Evolutionary conservation across 805 yeast species (phyloP).

Genomic region (Cyberlindnera amylophila): DNA sequence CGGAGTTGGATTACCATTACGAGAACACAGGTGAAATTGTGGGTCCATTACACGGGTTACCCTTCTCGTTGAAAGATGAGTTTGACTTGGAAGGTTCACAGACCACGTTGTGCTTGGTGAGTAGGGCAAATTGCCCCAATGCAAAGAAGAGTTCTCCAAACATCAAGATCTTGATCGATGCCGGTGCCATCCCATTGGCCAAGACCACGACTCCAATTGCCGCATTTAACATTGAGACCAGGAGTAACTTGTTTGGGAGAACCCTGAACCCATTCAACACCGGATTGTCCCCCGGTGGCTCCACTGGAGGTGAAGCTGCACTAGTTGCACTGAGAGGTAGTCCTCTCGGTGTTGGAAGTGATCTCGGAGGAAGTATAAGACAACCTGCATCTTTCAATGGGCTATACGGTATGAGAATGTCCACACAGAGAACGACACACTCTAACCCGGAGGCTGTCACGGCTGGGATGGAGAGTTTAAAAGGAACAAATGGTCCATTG

Average conservation of each 20-base stretch:
- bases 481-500: conserved; percentile 47
- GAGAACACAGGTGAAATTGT: conserved; percentile 41
- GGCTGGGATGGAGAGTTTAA: conserved; percentile 29
- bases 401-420: conserved; percentile 40
- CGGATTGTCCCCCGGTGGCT: conserved; percentile 46
- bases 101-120: conserved; percentile 45
- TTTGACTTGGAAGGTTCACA: conserved; percentile 40
- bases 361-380: conserved; percentile 50
- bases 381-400: conserved; percentile 43
- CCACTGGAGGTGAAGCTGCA: conserved; percentile 53
- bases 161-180: conserved; percentile 36
- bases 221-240: conserved; percentile 45
- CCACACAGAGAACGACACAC: conserved; percentile 39
- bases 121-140: conserved; percentile 46
- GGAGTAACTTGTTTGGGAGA: conserved; percentile 40
- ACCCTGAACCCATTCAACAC: conserved; percentile 43
- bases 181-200: conserved; percentile 51
- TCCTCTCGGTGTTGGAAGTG: conserved; percentile 51
- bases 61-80: conserved; percentile 53
- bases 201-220: conserved; percentile 53
- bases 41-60: conserved; percentile 69
- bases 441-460: conserved; percentile 16
- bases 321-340: conserved; percentile 42
- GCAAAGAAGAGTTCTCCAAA: conserved; percentile 36
- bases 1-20: conserved; percentile 47